Conservation (phyloP, 1,139 yeast species). For the Torulaspora pretoriensis region DNA sequence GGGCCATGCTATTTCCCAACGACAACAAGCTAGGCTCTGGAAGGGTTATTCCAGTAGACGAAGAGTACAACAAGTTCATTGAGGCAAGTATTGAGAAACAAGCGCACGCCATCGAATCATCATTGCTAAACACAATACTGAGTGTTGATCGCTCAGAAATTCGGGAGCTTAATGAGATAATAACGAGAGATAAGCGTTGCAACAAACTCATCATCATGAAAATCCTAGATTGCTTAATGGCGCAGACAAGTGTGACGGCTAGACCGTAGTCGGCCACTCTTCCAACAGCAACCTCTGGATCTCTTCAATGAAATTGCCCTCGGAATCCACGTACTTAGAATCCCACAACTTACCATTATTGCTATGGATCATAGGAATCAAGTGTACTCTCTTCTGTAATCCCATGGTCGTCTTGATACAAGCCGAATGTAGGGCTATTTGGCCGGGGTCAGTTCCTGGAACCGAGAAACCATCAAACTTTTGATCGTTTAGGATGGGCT, state of each 20-base stretch:
- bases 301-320: conserved; percentile 17
- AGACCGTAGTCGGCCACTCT: conserved; percentile 14
- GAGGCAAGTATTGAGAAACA: conserved; percentile 18
- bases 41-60: conserved; percentile 23
- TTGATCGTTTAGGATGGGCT: conserved; percentile 34
- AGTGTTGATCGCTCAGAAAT: conserved; percentile 21
- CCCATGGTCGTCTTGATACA: conserved; percentile 30
- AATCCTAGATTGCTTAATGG: conserved; percentile 21
- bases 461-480: conserved; percentile 28
- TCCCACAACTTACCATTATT: conserved; percentile 17
- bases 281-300: conserved; percentile 15
- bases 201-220: conserved; percentile 20
- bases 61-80: conserved; percentile 22
- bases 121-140: conserved; percentile 15
- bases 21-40: conserved; percentile 31
- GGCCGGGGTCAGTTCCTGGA: conserved; percentile 14
- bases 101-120: conserved; percentile 13
- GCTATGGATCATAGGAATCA: conserved; percentile 21
- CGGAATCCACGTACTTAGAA: conserved; percentile 13
- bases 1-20: conserved; percentile 29
- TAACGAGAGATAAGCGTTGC: conserved; percentile 21
- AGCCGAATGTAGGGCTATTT: conserved; percentile 37
- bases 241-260: conserved; percentile 11
- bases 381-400: conserved; percentile 16
- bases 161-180: conserved; percentile 15